These are phyloP conservation scores for Vaccinium vitisidaea DNA, from an alignment of 148 eudicot genomes.

Conservation along the genomic window DNA sequence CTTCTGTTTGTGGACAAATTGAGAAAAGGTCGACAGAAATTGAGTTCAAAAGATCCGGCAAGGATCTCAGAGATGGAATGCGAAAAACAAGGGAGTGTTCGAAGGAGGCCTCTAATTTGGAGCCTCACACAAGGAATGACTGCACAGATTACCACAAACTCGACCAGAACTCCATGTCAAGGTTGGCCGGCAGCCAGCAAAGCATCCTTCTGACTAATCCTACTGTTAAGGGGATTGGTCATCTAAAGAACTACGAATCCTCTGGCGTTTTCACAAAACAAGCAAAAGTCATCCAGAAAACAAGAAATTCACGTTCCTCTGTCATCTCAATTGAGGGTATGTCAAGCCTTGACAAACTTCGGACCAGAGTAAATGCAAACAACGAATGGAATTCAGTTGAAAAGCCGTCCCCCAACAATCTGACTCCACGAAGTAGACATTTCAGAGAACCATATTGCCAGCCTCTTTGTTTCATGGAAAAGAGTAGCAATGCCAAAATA, in stretches of 20 bases:
- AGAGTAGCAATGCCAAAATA: constrained; percentile 28
- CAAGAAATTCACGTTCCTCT: constrained; percentile 22
- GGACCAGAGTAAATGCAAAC: constrained; percentile 24
- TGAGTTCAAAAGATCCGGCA: constrained; percentile 67
- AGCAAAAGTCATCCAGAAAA: constrained; percentile 27
- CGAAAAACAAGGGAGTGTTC: constrained; percentile 41
- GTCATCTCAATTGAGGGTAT: constrained; percentile 22
- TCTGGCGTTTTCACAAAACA: constrained; percentile 28
- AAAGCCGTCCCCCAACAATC: constrained; percentile 32
- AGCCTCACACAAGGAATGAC: constrained; percentile 25
- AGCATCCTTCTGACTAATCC: constrained; percentile 19
- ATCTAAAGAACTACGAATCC: constrained; percentile 29
- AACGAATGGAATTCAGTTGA: constrained; percentile 18
- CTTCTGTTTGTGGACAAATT: constrained; percentile 67
- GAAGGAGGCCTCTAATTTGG: constrained; percentile 22
- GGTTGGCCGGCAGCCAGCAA: constrained; percentile 6
- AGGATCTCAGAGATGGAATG: constrained; percentile 86
- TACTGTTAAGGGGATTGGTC: constrained; percentile 20
- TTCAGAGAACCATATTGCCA: constrained; percentile 26
- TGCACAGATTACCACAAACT: constrained; percentile 16
- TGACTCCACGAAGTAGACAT: constrained; percentile 25
- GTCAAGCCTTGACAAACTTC: constrained; percentile 27
- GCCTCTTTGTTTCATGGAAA: constrained; percentile 24
- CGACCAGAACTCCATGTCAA: constrained; percentile 6
- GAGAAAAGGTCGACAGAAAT: constrained; percentile 60